Evolutionary conservation across 306 rosid genomes (phyloP).

Genomic region (Potentilla sterilis): DNA sequence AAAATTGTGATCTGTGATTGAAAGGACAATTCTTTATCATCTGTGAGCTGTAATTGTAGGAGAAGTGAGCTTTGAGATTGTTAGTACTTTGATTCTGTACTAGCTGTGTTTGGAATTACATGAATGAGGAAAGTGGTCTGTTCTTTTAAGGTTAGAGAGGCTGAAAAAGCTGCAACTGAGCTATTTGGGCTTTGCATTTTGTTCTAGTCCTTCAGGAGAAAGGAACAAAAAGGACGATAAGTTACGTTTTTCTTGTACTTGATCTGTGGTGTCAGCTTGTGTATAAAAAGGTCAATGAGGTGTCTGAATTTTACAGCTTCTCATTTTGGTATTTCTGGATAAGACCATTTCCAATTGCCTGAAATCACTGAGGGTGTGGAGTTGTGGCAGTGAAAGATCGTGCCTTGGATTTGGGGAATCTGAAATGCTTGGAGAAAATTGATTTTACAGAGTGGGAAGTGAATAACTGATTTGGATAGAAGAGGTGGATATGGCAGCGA

Average conservation of each 20-base stretch:
- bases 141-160: slow-evolving; percentile 23
- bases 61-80: slow-evolving; percentile 10
- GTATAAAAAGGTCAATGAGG: slow-evolving; percentile 22
- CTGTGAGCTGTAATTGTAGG: slow-evolving; percentile 34
- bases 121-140: slow-evolving; percentile 28
- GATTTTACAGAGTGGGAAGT: slow-evolving; percentile 29
- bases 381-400: neutral
- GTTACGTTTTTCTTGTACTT: slow-evolving; percentile 17
- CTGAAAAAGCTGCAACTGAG: slow-evolving; percentile 13
- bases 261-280: slow-evolving; percentile 24
- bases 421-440: slow-evolving; percentile 31
- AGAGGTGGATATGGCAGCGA: slow-evolving; percentile 73
- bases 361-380: slow-evolving; percentile 10
- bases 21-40: slow-evolving; percentile 26
- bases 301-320: slow-evolving; percentile 27
- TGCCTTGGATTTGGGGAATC: slow-evolving; percentile 25
- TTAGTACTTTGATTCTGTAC: neutral
- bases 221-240: slow-evolving; percentile 21
- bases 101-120: slow-evolving; percentile 20
- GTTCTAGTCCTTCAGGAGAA: neutral
- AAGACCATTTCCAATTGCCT: slow-evolving; percentile 12
- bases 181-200: slow-evolving; percentile 17
- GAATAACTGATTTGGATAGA: slow-evolving; percentile 25
- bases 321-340: slow-evolving; percentile 7
- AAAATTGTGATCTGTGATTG: slow-evolving; percentile 21